A percentile compares a stretch with the other conserved stretches of the same genome.
Evolutionary conservation across 148 eudicot genomes (phyloP).

Genomic region (Agrostemma githago): DNA sequence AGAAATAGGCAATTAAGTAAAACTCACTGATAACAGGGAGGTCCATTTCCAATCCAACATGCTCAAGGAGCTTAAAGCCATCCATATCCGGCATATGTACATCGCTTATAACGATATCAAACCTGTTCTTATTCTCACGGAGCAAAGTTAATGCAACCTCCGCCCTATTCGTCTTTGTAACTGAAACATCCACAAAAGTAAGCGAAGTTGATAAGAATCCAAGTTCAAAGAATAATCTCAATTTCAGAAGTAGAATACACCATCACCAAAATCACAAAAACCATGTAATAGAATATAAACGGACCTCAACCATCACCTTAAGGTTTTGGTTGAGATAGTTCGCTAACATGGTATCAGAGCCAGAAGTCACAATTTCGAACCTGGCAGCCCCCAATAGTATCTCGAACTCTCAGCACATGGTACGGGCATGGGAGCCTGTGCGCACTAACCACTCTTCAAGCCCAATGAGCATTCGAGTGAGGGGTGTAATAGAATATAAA

Average conservation of each 20-base stretch:
- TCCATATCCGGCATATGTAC: constrained; percentile 99
- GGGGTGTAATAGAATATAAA: too few relatives aligned
- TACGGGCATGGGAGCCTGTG: too few relatives aligned
- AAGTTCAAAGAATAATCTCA: neutral
- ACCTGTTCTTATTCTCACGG: constrained; percentile 66
- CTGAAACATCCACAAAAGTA: constrained; percentile 35
- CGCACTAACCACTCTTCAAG: too few relatives aligned
- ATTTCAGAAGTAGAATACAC: neutral
- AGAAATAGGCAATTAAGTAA: neutral
- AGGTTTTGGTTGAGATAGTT: too few relatives aligned
- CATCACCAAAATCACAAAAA: neutral
- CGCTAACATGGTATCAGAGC: too few relatives aligned
- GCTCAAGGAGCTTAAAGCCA: constrained; percentile 88
- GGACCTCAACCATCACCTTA: too few relatives aligned
- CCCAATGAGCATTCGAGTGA: too few relatives aligned
- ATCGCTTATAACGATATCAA: constrained; percentile 78
- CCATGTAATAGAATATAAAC: too few relatives aligned
- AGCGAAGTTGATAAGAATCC: constrained; percentile 11
- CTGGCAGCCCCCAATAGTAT: too few relatives aligned
- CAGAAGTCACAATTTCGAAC: too few relatives aligned
- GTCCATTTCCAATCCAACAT: constrained; percentile 84
- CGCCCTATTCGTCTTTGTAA: constrained; percentile 78
- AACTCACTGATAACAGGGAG: constrained; percentile 84
- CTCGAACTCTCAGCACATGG: too few relatives aligned
- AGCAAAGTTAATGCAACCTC: constrained; percentile 58